Conservation (phyloP, 2,329 filamentous ascomycete genomes). For the Zymoseptoria tritici region DNA sequence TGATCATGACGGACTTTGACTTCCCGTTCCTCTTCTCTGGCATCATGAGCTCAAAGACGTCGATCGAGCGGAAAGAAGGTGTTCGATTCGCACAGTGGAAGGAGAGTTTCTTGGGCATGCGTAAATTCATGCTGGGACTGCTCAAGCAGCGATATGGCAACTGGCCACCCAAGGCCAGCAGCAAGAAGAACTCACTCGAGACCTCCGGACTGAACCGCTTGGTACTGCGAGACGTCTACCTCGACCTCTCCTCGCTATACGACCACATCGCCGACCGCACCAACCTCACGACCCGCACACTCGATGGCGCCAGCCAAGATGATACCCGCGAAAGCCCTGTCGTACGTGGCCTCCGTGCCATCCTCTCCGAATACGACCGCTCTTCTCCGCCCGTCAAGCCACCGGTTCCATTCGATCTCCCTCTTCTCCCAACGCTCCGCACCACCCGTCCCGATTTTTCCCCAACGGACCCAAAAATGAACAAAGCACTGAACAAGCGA, state of each 20-base stretch:
- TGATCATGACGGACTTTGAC: slow-evolving; percentile 76
- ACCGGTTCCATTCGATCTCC: slow-evolving; percentile 83
- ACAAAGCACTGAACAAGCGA: slow-evolving; percentile 61
- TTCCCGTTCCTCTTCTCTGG: slow-evolving; percentile 87
- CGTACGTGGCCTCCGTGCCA: slow-evolving; percentile 63
- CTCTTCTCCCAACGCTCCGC: slow-evolving; percentile 64
- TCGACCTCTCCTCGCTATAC: slow-evolving; percentile 79
- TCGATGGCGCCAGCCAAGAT: slow-evolving; percentile 57
- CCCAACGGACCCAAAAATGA: slow-evolving; percentile 61
- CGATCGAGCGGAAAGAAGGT: slow-evolving; percentile 62
- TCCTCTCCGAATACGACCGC: slow-evolving; percentile 82
- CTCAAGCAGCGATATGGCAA: slow-evolving; percentile 62
- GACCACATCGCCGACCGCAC: slow-evolving; percentile 79
- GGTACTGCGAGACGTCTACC: slow-evolving; percentile 74
- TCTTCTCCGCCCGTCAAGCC: slow-evolving; percentile 84
- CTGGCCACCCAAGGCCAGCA: slow-evolving; percentile 85
- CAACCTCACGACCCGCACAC: slow-evolving; percentile 68
- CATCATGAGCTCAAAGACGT: slow-evolving; percentile 73
- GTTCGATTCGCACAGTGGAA: slow-evolving; percentile 83
- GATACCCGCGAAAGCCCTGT: slow-evolving; percentile 51
- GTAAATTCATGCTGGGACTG: slow-evolving; percentile 63
- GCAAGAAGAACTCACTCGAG: slow-evolving; percentile 83
- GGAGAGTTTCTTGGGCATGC: slow-evolving; percentile 63
- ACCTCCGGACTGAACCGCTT: slow-evolving; percentile 80
- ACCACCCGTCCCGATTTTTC: slow-evolving; percentile 58